Evolutionary conservation across 345 rosid species (phyloP).

Genomic region (Salix udensis): DNA sequence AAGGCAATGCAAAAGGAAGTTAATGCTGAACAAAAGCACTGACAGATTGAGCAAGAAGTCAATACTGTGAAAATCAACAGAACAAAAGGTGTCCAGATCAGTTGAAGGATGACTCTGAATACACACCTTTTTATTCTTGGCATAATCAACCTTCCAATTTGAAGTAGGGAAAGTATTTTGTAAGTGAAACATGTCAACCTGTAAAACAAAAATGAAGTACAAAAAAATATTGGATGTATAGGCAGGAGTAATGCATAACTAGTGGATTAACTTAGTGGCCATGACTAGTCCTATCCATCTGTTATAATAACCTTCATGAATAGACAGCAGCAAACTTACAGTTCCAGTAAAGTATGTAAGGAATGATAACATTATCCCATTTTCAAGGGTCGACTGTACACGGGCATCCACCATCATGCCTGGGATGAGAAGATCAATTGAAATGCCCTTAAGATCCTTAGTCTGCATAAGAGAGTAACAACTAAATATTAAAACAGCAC

Average conservation of each 20-base stretch:
- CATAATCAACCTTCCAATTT: slow-evolving; percentile 80
- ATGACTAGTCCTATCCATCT: neutral
- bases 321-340: slow-evolving; percentile 46
- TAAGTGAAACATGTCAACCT: slow-evolving; percentile 88
- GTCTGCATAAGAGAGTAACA: slow-evolving; percentile 45
- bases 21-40: no score
- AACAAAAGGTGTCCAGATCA: neutral
- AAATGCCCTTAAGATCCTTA: slow-evolving; percentile 82
- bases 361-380: slow-evolving; percentile 83
- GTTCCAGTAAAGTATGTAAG: slow-evolving; percentile 93
- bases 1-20: neutral
- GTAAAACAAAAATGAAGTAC: slow-evolving; percentile 9
- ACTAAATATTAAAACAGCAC: slow-evolving; percentile 4
- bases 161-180: slow-evolving; percentile 52
- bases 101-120: neutral
- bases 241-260: neutral
- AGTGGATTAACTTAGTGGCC: neutral
- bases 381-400: slow-evolving; percentile 80
- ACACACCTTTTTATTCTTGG: slow-evolving; percentile 68
- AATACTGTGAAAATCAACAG: neutral
- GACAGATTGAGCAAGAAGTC: no score
- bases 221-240: neutral
- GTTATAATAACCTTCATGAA: neutral
- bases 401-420: slow-evolving; percentile 94
- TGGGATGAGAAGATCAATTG: slow-evolving; percentile 88